Conservation (phyloP, 495 filamentous ascomycete genomes). For the Penicillium pulvis region DNA sequence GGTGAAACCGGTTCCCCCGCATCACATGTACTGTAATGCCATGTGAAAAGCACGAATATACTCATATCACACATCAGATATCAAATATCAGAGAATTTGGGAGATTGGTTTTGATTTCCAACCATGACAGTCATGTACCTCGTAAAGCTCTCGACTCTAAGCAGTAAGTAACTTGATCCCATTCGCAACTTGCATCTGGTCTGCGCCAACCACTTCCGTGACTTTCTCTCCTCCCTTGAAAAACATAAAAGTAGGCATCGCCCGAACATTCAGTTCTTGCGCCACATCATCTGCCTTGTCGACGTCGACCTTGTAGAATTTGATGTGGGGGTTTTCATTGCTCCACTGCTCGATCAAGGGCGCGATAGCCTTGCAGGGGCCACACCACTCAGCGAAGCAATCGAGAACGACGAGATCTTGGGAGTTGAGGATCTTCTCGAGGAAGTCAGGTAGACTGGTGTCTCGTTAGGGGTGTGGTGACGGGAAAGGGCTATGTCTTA, state of each 20-base stretch:
- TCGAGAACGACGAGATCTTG: conserved; percentile 67
- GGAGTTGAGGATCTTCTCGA: conserved; percentile 34
- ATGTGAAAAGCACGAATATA: too few species aligned
- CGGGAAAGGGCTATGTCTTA: background rate
- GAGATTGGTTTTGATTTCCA: too few species aligned
- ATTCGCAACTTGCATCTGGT: conserved; percentile 37
- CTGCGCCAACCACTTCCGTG: conserved; percentile 71
- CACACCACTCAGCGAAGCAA: conserved; percentile 87
- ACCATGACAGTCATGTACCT: too few species aligned
- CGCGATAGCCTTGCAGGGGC: conserved; percentile 83
- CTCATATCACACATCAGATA: too few species aligned
- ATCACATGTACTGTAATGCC: too few species aligned
- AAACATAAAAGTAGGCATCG: conserved; percentile 86
- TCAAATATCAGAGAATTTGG: too few species aligned
- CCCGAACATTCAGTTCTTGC: conserved; percentile 73
- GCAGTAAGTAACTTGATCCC: conserved; percentile 8
- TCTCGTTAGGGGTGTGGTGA: background rate
- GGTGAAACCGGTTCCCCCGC: too few species aligned
- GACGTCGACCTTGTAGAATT: conserved; percentile 88
- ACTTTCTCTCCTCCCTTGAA: conserved; percentile 74
- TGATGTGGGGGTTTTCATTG: conserved; percentile 50
- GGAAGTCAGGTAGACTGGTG: conserved; percentile 21
- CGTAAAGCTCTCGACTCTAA: too few species aligned
- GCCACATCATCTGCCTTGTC: conserved; percentile 74
- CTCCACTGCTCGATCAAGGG: conserved; percentile 67